phyloP scores from a whole-genome alignment of 2,329 filamentous ascomycete species.

The Sclerotinia subarctica region DNA sequence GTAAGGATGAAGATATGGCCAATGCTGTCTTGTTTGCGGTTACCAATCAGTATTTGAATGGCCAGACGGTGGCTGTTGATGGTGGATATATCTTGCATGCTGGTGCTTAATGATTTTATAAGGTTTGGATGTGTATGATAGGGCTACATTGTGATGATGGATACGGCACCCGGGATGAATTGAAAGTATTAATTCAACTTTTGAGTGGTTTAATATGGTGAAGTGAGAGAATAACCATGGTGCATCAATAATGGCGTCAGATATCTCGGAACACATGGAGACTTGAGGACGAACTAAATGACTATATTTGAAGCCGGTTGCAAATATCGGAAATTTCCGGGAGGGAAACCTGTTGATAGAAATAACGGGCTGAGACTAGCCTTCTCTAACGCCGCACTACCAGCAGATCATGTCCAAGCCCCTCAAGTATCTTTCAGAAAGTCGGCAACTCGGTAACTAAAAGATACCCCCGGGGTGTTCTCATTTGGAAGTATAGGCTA shows the following conservation, averaged over 20 bases:
- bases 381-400: no score
- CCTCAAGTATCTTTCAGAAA: no score
- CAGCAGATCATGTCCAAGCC: no score
- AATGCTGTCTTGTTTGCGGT: slow-evolving; percentile 53
- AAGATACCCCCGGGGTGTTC: neutral
- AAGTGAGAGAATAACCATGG: neutral
- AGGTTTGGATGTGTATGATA: neutral
- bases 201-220: neutral
- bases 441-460: no score
- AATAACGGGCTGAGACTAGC: neutral
- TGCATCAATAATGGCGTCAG: neutral
- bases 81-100: slow-evolving; percentile 48
- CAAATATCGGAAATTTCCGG: neutral
- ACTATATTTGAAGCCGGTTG: no score
- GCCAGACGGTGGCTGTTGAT: slow-evolving; percentile 47
- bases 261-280: neutral
- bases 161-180: neutral
- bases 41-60: slow-evolving; percentile 43
- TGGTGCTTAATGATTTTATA: slow-evolving; percentile 10
- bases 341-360: neutral
- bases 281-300: neutral
- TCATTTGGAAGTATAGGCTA: neutral
- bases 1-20: slow-evolving; percentile 58
- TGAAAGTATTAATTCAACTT: neutral
- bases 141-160: neutral